A percentile compares a stretch with the other conserved stretches of the same genome.
These are phyloP conservation scores for Penicillium taxi DNA, from an alignment of 495 filamentous ascomycete species.

Conservation along the genomic window DNA sequence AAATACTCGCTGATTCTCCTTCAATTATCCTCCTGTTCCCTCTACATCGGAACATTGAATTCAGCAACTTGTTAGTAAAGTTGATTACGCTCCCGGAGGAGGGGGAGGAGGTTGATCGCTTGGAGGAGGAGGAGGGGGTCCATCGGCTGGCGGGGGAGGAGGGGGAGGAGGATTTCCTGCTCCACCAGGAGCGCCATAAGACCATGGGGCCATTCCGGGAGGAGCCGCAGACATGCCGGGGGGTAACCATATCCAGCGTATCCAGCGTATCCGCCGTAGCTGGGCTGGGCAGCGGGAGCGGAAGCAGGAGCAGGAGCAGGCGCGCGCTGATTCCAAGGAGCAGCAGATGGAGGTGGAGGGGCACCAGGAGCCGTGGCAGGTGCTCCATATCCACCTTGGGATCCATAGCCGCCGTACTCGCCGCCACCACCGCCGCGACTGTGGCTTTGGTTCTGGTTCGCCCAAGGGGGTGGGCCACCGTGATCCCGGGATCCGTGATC, in stretches of 20 bases:
- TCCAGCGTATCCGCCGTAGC: too few species aligned
- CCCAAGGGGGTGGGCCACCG: slow-evolving; percentile 47
- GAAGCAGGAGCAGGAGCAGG: too few species aligned
- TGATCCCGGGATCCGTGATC: slow-evolving; percentile 39
- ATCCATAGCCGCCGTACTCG: slow-evolving; percentile 28
- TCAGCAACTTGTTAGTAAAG: not conserved
- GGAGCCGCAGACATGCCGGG: slow-evolving; percentile 45
- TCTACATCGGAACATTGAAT: too few species aligned
- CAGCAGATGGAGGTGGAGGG: too few species aligned
- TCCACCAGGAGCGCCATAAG: slow-evolving; percentile 17
- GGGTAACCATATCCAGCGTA: slow-evolving; percentile 44
- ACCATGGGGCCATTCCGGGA: slow-evolving; percentile 47
- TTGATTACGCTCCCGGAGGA: too few species aligned
- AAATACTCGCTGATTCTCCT: too few species aligned
- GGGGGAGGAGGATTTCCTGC: slow-evolving; percentile 45
- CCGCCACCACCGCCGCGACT: slow-evolving; percentile 17
- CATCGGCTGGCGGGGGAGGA: slow-evolving; percentile 47
- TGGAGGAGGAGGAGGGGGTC: slow-evolving; percentile 58
- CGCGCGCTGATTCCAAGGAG: slow-evolving; percentile 65
- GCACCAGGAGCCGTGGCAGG: slow-evolving; percentile 55
- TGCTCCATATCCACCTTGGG: slow-evolving; percentile 33
- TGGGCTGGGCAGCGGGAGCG: slow-evolving; percentile 42
- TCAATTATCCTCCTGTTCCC: too few species aligned
- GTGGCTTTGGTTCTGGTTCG: slow-evolving; percentile 37
- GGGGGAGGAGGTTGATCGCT: slow-evolving; percentile 68